Percentiles rank a stretch among this genome's conserved stretches.
Conservation (phyloP, 192 early-diverging fungal species). For the Spinellus fusiger region DNA sequence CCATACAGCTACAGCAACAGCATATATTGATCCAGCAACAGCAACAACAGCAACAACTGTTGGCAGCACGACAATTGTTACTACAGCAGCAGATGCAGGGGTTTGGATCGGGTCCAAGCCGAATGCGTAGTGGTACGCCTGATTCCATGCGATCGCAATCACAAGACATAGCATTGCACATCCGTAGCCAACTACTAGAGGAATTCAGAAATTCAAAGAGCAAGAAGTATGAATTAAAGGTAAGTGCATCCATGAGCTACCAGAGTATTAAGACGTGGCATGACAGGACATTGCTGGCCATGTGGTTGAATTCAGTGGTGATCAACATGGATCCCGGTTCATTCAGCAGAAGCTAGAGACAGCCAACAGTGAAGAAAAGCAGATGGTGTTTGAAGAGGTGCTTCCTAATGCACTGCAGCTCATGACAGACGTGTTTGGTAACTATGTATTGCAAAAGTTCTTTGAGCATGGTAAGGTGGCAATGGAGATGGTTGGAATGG, state of each 20-base stretch:
- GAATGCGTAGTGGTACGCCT: slow-evolving; percentile 13
- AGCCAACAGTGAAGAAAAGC: slow-evolving; percentile 88
- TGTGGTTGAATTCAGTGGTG: slow-evolving; percentile 97
- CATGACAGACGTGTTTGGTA: slow-evolving; percentile 99
- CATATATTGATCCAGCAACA: slow-evolving; percentile 35
- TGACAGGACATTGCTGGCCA: slow-evolving; percentile 80
- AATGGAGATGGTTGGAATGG: not conserved
- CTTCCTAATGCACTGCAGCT: slow-evolving; percentile 84
- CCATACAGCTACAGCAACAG: slow-evolving; percentile 44
- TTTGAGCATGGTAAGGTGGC: slow-evolving; percentile 89
- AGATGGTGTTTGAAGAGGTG: slow-evolving; percentile 96
- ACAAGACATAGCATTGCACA: not conserved
- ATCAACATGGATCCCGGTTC: slow-evolving; percentile 97
- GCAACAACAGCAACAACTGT: slow-evolving; percentile 31
- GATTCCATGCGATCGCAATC: slow-evolving; percentile 6
- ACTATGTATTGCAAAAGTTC: slow-evolving; percentile 99
- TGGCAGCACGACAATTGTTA: slow-evolving; percentile 3
- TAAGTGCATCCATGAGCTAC: not conserved
- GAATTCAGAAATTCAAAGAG: slow-evolving; percentile 16
- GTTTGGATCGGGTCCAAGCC: slow-evolving; percentile 14
- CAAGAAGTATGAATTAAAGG: slow-evolving; percentile 15
- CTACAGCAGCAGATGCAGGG: not conserved
- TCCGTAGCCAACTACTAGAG: slow-evolving; percentile 4
- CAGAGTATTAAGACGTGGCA: not conserved
- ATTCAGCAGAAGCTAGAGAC: slow-evolving; percentile 98